phyloP scores from a whole-genome alignment of 75 land plant species.

The Isoetes taiwanensis region DNA sequence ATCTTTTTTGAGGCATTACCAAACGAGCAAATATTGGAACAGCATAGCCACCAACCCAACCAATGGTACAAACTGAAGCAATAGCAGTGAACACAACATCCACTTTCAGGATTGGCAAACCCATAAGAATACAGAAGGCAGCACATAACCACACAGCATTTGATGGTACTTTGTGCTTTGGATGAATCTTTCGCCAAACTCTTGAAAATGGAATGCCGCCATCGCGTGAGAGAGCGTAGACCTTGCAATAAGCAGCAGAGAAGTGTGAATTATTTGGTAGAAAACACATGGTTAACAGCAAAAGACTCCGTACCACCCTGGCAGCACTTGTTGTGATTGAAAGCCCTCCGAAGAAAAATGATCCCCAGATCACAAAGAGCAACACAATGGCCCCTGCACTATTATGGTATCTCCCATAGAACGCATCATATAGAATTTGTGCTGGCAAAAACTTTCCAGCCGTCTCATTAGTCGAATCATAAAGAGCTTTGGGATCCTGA shows the following conservation, averaged over 20 bases:
- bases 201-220: constrained; percentile 66
- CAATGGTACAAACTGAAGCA: constrained; percentile 76
- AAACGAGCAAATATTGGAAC: constrained; percentile 83
- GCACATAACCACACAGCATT: constrained; percentile 77
- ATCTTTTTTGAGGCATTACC: constrained; percentile 45
- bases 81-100: constrained; percentile 84
- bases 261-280: not conserved
- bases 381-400: constrained; percentile 60
- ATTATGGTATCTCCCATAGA: constrained; percentile 70
- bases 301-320: constrained; percentile 38
- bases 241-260: constrained; percentile 33
- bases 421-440: constrained; percentile 84
- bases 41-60: constrained; percentile 93
- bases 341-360: constrained; percentile 84
- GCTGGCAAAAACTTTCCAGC: constrained; percentile 77
- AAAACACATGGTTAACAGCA: not conserved
- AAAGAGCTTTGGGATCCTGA: constrained; percentile 51
- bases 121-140: constrained; percentile 58
- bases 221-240: constrained; percentile 82
- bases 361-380: constrained; percentile 65
- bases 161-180: constrained; percentile 57
- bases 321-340: constrained; percentile 89
- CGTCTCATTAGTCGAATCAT: constrained; percentile 64
- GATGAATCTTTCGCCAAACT: constrained; percentile 55
- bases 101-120: constrained; percentile 67